Conservation (phyloP, 139 green algal genomes). For the Ulvella scutata region DNA sequence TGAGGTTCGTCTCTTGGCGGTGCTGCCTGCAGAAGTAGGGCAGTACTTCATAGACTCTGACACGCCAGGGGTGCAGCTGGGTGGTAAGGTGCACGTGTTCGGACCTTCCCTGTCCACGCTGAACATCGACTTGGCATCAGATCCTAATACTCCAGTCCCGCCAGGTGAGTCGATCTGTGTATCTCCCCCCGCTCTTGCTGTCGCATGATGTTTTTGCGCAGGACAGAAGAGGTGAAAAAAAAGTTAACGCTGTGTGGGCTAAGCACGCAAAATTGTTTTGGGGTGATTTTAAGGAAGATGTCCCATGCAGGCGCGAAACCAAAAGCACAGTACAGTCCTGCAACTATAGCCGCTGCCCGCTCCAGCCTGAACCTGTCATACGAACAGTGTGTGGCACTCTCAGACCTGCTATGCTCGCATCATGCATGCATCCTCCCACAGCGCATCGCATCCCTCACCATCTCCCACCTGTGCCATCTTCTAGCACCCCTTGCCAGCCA, state of each 20-base stretch:
- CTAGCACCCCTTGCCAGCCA: neutral
- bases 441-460: neutral
- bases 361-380: neutral
- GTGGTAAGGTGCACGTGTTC: neutral
- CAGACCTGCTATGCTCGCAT: neutral
- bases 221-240: too few relatives aligned
- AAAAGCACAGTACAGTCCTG: neutral
- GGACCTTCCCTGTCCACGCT: neutral
- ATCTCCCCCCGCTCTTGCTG: too few relatives aligned
- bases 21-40: neutral
- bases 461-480: neutral
- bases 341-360: neutral
- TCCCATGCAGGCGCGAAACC: too few relatives aligned
- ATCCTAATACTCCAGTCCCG: too few relatives aligned
- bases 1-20: neutral
- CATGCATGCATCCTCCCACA: neutral
- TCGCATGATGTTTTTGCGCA: too few relatives aligned
- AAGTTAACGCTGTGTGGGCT: too few relatives aligned
- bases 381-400: neutral
- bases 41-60: neutral
- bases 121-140: neutral
- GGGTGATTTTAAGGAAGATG: too few relatives aligned
- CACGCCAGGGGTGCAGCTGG: neutral
- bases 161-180: too few relatives aligned
- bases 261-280: too few relatives aligned